These are phyloP conservation scores for Candida verbasci DNA, from an alignment of 805 yeast genomes.

Conservation along the genomic window DNA sequence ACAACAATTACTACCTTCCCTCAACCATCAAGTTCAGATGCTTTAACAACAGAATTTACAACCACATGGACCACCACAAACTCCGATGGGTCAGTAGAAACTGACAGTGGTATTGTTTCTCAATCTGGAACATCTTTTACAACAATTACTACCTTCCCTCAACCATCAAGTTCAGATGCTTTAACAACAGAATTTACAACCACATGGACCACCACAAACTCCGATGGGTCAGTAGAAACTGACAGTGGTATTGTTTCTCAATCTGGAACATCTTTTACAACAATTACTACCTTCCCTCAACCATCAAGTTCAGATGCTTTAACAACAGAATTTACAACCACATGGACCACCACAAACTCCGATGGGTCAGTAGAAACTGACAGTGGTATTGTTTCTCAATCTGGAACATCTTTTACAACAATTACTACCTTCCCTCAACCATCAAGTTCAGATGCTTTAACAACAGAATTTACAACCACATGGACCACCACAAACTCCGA, in stretches of 20 bases:
- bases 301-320: neutral
- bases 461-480: conserved; percentile 9
- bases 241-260: conserved; percentile 11
- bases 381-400: conserved; percentile 11
- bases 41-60: conserved; percentile 4
- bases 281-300: conserved; percentile 1
- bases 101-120: conserved; percentile 9
- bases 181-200: conserved; percentile 11
- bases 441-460: conserved; percentile 6
- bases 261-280: conserved; percentile 3
- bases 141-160: conserved; percentile 3
- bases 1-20: conserved; percentile 6
- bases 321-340: neutral
- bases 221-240: conserved; percentile 13
- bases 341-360: conserved; percentile 11
- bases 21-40: conserved; percentile 7
- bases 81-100: conserved; percentile 5
- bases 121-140: conserved; percentile 8
- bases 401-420: conserved; percentile 3
- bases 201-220: conserved; percentile 11
- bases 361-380: conserved; percentile 10
- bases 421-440: conserved; percentile 3
- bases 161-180: conserved; percentile 4
- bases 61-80: conserved; percentile 10
- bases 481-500: conserved; percentile 11